Evolutionary conservation across 139 green algal genomes (phyloP), one percentile per base, ranked within the genome.

Genomic region (Coccomyxa sp.): DNA sequence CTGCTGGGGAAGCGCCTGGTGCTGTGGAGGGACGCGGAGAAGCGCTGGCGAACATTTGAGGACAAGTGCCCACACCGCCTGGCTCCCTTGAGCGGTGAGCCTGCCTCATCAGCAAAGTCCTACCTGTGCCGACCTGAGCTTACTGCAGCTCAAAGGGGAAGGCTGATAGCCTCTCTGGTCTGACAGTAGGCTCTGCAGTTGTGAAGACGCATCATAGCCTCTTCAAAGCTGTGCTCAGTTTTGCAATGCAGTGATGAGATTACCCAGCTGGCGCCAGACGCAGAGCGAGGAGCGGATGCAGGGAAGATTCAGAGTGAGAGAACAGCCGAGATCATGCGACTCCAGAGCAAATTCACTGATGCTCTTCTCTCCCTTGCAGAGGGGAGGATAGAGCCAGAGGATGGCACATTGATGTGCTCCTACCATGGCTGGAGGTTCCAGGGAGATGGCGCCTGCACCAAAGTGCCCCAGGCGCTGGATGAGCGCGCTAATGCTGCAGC

Each of bases 61-160:
- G 83, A 89, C 77, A 34, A 71, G 24, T 92, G 88, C 78, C 83
- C 86, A 2, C 88, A 92, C 81, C 83, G 90, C 22, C 70, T 27
- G 16, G 71, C 71, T 58, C 29, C 35, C 38, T 29, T 44, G 70
- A 18, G 18, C 14, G 29, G 64, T 38, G 2, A 37, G 44, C 16
- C 44, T 58, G 44, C 14, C 44, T 12, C 44, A 29, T 58, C 16
- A 16, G 44, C 44, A 16, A 58, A 29, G 44, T 12, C 16, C 12
- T 16, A 12, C 16, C 12, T 12, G 14, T 29, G 14, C 14, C 44
- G 14, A 58, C 44, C 44, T 12, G 16, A 16, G 44, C 12, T 16
- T 16, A 16, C 44, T 58, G 44, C 44, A 12, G 44, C 44, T 29
- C 44, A n/a, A n/a, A n/a, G n/a, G n/a, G n/a, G n/a, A n/a, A n/a